Base-by-base conservation (phyloP, 257 asterid species). In the Solanum rostratum region DNA sequence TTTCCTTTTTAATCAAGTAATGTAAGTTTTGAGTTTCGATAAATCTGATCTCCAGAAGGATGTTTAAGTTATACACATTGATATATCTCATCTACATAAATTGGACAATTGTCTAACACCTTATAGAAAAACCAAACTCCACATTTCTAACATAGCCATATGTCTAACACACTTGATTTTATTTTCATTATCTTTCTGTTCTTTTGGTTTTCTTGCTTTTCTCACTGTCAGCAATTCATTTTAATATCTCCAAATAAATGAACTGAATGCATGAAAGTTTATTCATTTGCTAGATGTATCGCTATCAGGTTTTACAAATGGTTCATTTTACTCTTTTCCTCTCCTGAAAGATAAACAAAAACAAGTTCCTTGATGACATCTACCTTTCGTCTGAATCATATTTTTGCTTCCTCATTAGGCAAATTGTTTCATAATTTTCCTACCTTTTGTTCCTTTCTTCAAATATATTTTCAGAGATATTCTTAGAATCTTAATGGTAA, bases 121-220 rank as follows among this genome's bases (percentile, higher is more conserved):
- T 88, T 50, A 37, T 55, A 33, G 74, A 86, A 43, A 82, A 83
- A 78, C 54, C 87, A 30, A 15, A 19, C 45, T 63, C 79, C 39
- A 10, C 65, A 24, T 20, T 15, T 15, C 74, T 57, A 55, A 84
- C 33, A 10, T 16, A 49, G 27, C 81, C 60, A 76, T 76, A 76
- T 27, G 82, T 50, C 29, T 22, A 43, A 24, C 27, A 10, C 43
- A 43, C 84, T 62, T 41, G 60, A 43, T 62, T 43, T 43, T 59
- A 24, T 41, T 39, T 50, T 60, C 46, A 43, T 68, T 63, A 70
- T 55, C 83, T 24, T 15, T 20, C n/a, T 81, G 68, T 39, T 43
- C 52, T 49, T 81, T 43, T 1, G 52, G 60, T 68, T 60, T 81
- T 57, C 24, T 27, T 50, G 27, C 82, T 50, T 78, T 78, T 27